These are phyloP conservation scores for Xylaria palmicola DNA, from an alignment of 495 filamentous ascomycete species.

Conservation along the genomic window DNA sequence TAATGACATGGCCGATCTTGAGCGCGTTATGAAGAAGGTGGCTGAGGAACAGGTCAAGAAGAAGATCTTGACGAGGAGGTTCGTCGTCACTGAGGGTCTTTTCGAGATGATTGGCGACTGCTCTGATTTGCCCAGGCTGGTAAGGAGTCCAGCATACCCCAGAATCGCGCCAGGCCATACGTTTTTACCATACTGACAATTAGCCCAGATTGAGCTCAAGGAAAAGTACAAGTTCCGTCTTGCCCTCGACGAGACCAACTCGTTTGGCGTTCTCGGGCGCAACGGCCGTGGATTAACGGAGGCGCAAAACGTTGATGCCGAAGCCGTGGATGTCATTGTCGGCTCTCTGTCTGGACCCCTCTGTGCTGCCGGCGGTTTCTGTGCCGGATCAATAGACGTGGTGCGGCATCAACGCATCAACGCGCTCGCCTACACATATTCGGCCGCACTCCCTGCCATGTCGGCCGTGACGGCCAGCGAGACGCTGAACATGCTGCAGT, in stretches of 20 bases:
- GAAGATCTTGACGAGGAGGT: slow-evolving; percentile 86
- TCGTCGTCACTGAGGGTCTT: slow-evolving; percentile 93
- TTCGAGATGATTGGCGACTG: slow-evolving; percentile 91
- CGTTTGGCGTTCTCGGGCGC: slow-evolving; percentile 88
- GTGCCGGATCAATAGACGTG: slow-evolving; percentile 83
- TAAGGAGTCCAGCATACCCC: slow-evolving; percentile 39
- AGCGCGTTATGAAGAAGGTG: slow-evolving; percentile 80
- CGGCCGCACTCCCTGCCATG: slow-evolving; percentile 89
- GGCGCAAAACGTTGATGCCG: slow-evolving; percentile 90
- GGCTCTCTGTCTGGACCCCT: slow-evolving; percentile 85
- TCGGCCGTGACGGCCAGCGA: slow-evolving; percentile 93
- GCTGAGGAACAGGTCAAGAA: slow-evolving; percentile 76
- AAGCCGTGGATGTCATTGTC: slow-evolving; percentile 91
- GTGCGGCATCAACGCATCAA: slow-evolving; percentile 94
- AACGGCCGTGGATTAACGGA: slow-evolving; percentile 92
- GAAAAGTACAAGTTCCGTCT: slow-evolving; percentile 95
- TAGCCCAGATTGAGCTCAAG: slow-evolving; percentile 75
- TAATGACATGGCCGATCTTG: slow-evolving; percentile 91
- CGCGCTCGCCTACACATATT: slow-evolving; percentile 88
- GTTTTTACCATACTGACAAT: neutral
- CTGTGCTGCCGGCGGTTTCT: slow-evolving; percentile 93
- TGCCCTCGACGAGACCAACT: slow-evolving; percentile 95
- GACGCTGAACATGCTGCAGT: slow-evolving; percentile 78
- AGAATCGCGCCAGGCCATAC: neutral
- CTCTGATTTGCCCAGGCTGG: slow-evolving; percentile 78